Evolutionary conservation across 2,329 filamentous ascomycete species (phyloP), one percentile per base, ranked within the genome.

Genomic region (Endothia cerciana): DNA sequence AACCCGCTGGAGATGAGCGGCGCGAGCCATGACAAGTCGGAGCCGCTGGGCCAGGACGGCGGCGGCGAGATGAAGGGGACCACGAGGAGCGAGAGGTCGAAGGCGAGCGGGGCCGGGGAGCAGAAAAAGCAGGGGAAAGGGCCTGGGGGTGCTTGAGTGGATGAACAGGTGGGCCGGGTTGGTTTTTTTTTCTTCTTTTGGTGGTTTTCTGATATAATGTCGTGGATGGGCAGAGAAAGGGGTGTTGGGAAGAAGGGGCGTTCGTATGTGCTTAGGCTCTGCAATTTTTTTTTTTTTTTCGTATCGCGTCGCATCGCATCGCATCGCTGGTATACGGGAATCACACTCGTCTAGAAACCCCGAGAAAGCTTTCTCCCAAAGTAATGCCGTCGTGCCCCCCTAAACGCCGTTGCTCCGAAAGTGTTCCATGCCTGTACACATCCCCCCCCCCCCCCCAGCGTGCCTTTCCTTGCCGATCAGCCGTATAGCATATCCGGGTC

Each of bases 401-500:
- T 47, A n/a, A 58, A 56, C 60, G 63, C 63, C 63, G 30, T 47
- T 60, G 63, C 63, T 61, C 66, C n/a, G 43, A 15, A 41, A 41
- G n/a, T 38, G 55, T 57, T 19, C 28, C 40, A 28, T 56, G 22
- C 1, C 15, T 22, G 22, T 41, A 38, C 30, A 10, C 33, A 41
- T 63, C 11, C 49, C 30, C 33, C 28, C 8, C 55, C 13, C 13
- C 30, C n/a, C 41, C 19, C 13, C 15, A 28, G 33, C 33, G 33
- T 10, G 1, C 33, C 10, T 10, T 36, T 10, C 25, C 13, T n/a
- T 6, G n/a, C 8, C 11, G 38, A 8, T 71, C 63, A 79, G 28
- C 74, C 81, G 73, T 83, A 85, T 72, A 85, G 74, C 45, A 79
- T 80, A 71, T 84, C 79, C 65, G 78, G 74, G 70, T 87, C 85